phyloP scores from a whole-genome alignment of 352 stramenopile genomes.

The Phytophthora fragariaefolia region DNA sequence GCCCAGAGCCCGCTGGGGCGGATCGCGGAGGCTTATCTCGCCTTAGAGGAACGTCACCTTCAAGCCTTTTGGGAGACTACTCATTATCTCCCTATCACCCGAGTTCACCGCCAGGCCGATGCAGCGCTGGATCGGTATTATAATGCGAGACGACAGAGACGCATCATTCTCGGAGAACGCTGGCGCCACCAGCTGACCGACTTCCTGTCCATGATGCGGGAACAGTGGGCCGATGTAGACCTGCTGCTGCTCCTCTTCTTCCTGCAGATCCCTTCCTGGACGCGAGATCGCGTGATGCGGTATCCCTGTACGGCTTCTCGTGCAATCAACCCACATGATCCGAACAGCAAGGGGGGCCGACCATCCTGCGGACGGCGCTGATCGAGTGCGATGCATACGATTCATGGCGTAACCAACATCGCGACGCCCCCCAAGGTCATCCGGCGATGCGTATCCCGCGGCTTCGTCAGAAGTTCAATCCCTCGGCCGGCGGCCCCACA shows the following conservation, averaged over 20 bases:
- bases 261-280: conserved; percentile 2
- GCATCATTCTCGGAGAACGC: too few relatives aligned
- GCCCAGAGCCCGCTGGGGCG: not conserved
- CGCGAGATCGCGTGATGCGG: too few relatives aligned
- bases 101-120: too few relatives aligned
- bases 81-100: not conserved
- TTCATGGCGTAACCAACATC: not conserved
- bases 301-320: too few relatives aligned
- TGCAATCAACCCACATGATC: not conserved
- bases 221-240: too few relatives aligned
- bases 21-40: not conserved
- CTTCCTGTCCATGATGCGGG: too few relatives aligned
- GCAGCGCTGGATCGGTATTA: too few relatives aligned
- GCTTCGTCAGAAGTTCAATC: not conserved
- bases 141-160: too few relatives aligned
- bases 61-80: not conserved
- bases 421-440: not conserved
- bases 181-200: too few relatives aligned
- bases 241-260: conserved; percentile 6
- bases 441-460: not conserved
- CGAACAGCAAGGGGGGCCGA: not conserved
- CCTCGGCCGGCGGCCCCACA: too few relatives aligned
- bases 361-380: not conserved
- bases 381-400: not conserved
- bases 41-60: not conserved